Evolutionary conservation across 2,329 filamentous ascomycete genomes (phyloP).

Genomic region (Epichloe sp.): DNA sequence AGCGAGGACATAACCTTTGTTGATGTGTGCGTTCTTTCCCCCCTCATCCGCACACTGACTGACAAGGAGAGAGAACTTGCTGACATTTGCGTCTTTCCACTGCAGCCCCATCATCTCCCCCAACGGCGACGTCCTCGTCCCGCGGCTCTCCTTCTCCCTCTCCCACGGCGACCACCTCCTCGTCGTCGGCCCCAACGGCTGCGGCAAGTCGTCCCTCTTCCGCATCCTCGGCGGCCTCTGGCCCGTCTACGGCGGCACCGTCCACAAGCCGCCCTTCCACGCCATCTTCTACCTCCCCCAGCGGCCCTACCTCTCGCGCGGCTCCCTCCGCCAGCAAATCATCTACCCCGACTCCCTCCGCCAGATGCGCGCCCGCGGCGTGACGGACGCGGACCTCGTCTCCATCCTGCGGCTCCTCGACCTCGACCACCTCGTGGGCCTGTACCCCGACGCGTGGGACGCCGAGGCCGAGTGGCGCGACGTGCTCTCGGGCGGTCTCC

Average conservation of each 20-base stretch:
- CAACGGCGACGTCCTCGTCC: constrained; percentile 85
- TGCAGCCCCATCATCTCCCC: constrained; percentile 79
- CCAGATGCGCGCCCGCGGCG: constrained; percentile 72
- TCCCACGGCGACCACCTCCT: constrained; percentile 79
- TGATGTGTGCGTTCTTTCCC: constrained; percentile 46
- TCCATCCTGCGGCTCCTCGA: constrained; percentile 66
- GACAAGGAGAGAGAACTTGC: too few relatives aligned
- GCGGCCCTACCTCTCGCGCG: constrained; percentile 81
- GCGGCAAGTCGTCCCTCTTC: constrained; percentile 92
- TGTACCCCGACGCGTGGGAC: constrained; percentile 72
- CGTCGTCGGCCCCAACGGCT: constrained; percentile 92
- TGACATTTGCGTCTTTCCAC: not conserved
- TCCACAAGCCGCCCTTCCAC: constrained; percentile 79
- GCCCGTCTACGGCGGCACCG: constrained; percentile 92
- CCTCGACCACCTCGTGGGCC: constrained; percentile 68
- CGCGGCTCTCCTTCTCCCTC: constrained; percentile 75
- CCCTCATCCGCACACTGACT: not conserved
- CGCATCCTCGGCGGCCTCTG: constrained; percentile 90
- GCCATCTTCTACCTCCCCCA: constrained; percentile 97
- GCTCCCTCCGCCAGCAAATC: constrained; percentile 88
- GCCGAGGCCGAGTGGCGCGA: constrained; percentile 95
- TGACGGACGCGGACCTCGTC: constrained; percentile 70
- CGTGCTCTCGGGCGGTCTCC: constrained; percentile 78
- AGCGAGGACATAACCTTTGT: constrained; percentile 74
- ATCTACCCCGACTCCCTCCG: constrained; percentile 86